phyloP scores from a whole-genome alignment of 805 yeast genomes.

The Starmera pachycereana region DNA sequence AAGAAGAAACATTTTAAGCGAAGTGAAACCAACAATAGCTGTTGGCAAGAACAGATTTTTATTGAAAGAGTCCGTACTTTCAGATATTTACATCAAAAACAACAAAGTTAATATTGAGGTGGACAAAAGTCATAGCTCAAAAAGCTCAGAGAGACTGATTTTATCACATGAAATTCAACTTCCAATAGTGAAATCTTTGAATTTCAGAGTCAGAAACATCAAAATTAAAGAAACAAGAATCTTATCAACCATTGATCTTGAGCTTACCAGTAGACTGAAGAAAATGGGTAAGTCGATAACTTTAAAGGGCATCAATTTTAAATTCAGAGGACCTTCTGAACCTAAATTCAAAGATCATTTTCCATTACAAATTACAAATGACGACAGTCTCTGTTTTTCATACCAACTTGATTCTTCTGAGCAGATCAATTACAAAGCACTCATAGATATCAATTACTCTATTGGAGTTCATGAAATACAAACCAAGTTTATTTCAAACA shows the following conservation, averaged over 20 bases:
- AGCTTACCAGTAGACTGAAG: constrained; percentile 31
- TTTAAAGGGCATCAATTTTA: constrained; percentile 6
- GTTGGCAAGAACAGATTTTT: constrained; percentile 8
- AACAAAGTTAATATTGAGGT: constrained; percentile 3
- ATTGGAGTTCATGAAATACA: constrained; percentile 11
- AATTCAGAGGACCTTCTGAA: constrained; percentile 15
- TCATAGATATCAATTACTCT: constrained; percentile 20
- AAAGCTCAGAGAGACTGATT: neutral
- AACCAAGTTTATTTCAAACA: constrained; percentile 11
- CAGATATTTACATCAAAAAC: constrained; percentile 11
- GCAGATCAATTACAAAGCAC: constrained; percentile 1
- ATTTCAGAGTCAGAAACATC: constrained; percentile 35
- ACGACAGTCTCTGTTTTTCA: constrained; percentile 20
- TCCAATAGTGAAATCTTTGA: constrained; percentile 28
- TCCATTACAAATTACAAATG: constrained; percentile 16
- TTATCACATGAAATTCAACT: constrained; percentile 3
- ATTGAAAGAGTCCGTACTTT: constrained; percentile 4
- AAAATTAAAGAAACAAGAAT: constrained; percentile 37
- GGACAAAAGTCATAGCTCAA: neutral
- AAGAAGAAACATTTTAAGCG: constrained; percentile 9
- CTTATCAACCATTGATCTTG: constrained; percentile 38
- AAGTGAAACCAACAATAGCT: constrained; percentile 1
- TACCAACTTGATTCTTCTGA: constrained; percentile 14
- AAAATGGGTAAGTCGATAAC: constrained; percentile 7
- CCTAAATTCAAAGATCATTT: constrained; percentile 10